Conservation (phyloP, 2,329 filamentous ascomycete genomes). For the Penicillium corylophilum region DNA sequence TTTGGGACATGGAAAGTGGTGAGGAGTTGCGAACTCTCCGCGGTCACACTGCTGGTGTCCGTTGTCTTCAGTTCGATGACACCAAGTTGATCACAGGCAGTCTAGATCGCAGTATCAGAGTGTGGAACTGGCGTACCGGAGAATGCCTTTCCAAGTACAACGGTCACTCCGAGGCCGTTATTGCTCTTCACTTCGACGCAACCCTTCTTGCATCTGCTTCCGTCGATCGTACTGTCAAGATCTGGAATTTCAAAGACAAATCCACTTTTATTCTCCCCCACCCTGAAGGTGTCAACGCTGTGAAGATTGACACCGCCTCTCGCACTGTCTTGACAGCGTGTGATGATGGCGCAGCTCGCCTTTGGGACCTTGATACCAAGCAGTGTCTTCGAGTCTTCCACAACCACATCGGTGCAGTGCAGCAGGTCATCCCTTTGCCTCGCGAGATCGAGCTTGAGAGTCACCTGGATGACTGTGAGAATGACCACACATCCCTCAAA, state of each 20-base stretch:
- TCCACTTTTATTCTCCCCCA: conserved; percentile 78
- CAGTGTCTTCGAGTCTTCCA: conserved; percentile 74
- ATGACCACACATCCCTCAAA: conserved; percentile 48
- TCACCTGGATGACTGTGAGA: conserved; percentile 56
- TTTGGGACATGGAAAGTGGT: conserved; percentile 91
- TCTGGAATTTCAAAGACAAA: conserved; percentile 88
- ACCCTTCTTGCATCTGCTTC: conserved; percentile 85
- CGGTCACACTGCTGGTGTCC: conserved; percentile 80
- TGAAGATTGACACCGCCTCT: conserved; percentile 77
- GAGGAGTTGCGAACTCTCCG: conserved; percentile 79
- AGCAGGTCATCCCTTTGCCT: conserved; percentile 82
- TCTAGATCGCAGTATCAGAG: conserved; percentile 80
- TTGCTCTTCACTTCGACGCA: conserved; percentile 82
- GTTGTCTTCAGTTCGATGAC: conserved; percentile 90
- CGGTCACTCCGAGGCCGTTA: conserved; percentile 77
- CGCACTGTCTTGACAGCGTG: conserved; percentile 89
- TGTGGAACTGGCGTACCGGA: conserved; percentile 97
- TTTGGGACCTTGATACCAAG: conserved; percentile 90
- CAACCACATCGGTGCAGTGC: conserved; percentile 92
- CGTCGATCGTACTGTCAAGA: conserved; percentile 82
- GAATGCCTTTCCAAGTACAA: conserved; percentile 78
- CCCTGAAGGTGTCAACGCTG: conserved; percentile 94
- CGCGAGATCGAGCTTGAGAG: conserved; percentile 88
- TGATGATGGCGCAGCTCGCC: conserved; percentile 84
- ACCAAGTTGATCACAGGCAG: conserved; percentile 87